These are phyloP conservation scores for Blastobotrys elegans DNA, from an alignment of 1,139 yeast genomes.

Conservation along the genomic window DNA sequence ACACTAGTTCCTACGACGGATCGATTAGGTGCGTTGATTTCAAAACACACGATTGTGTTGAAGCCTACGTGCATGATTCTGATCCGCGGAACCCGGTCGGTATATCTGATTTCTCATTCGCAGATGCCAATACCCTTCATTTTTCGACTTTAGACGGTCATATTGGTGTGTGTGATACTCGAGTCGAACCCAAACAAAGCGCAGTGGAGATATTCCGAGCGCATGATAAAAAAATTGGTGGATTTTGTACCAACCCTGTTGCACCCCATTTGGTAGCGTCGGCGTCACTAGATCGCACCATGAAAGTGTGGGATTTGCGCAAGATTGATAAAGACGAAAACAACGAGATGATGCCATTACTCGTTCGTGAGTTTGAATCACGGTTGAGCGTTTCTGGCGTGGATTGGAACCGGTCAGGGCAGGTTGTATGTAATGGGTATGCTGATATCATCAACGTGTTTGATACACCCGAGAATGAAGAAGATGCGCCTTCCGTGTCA, in stretches of 20 bases:
- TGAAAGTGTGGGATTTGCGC: slow-evolving; percentile 84
- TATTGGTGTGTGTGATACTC: slow-evolving; percentile 62
- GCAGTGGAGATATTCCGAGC: slow-evolving; percentile 45
- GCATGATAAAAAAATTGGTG: slow-evolving; percentile 89
- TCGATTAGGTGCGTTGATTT: slow-evolving; percentile 71
- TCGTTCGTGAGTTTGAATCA: slow-evolving; percentile 61
- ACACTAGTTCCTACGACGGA: slow-evolving; percentile 82
- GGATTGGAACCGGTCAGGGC: slow-evolving; percentile 75
- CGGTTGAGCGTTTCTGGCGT: slow-evolving; percentile 79
- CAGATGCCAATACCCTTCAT: slow-evolving; percentile 53
- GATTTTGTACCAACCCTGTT: slow-evolving; percentile 72
- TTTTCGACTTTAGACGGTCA: slow-evolving; percentile 77
- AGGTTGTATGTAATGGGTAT: slow-evolving; percentile 86
- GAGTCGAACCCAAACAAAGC: slow-evolving; percentile 39
- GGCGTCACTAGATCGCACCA: slow-evolving; percentile 78
- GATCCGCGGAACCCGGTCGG: slow-evolving; percentile 31
- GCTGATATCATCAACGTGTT: slow-evolving; percentile 73
- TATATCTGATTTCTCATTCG: slow-evolving; percentile 49
- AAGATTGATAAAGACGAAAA: slow-evolving; percentile 40
- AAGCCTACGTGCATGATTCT: slow-evolving; percentile 38
- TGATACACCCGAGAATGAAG: slow-evolving; percentile 34
- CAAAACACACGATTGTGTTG: slow-evolving; percentile 50
- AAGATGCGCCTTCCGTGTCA: slow-evolving; percentile 47
- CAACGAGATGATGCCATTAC: slow-evolving; percentile 43
- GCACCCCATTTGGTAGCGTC: slow-evolving; percentile 62